Evolutionary conservation across 1,284 basidiomycete species (phyloP), one percentile per base, ranked within the genome.

Genomic region (Cronartium quercuum): DNA sequence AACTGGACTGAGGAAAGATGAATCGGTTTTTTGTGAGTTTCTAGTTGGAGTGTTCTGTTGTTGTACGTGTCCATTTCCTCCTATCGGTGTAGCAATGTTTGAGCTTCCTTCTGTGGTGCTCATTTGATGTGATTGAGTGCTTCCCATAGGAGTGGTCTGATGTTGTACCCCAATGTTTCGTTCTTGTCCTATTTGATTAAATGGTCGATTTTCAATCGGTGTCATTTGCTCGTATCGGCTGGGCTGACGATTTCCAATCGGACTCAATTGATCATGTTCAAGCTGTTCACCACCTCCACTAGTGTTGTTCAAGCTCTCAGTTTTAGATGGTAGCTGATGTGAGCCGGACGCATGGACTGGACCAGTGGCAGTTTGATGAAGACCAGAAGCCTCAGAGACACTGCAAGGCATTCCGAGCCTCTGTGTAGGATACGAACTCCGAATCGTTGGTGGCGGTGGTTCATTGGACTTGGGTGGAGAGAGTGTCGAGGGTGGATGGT

Each of bases 1-100:
- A n/a, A 47, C 15, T 15, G 68, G 68, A 63, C 68, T 70, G 7
- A 42, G n/a, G 67, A 38, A 15, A 35, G 57, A 15, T 40, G 13
- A 40, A 61, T 55, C 21, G 18, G 44, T 44, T 47, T 66, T 5
- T 4, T 5, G n/a, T 61, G 18, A 12, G 18, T 60, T 60, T 51
- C n/a, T 51, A 51, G n/a, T 51, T n/a, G 12, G 12, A n/a, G 44
- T 51, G 24, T 38, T 41, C 47, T 29, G 63, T 42, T 41, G 37
- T 42, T 41, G 38, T 2, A 42, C 9, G 13, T 51, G 44, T 21
- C 13, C 41, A n/a, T n/a, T 21, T 65, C 24, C 35, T 34, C 18
- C 21, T 63, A 40, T 63, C 35, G 37, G 13, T 65, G 63, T 65
- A 10, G 15, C 2, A 42, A 13, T 12, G 37, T 7, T 9, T 58